These are phyloP conservation scores for Tremellales sp. DNA, from an alignment of 1,284 basidiomycete species.

Conservation along the genomic window DNA sequence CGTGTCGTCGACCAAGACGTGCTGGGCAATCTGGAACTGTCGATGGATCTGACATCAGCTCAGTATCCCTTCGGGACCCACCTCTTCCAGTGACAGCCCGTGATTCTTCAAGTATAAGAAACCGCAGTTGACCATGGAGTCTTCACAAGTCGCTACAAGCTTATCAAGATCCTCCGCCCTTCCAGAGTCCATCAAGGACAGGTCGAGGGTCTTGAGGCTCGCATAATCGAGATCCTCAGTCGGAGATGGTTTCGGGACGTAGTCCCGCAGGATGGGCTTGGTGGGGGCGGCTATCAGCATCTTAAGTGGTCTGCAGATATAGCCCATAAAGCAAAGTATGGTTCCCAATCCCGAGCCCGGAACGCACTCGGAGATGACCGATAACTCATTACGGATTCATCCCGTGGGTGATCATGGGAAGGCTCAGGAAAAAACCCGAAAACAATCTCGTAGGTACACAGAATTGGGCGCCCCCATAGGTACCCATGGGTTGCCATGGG, in stretches of 20 bases:
- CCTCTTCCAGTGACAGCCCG: slow-evolving; percentile 25
- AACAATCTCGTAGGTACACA: too few species aligned
- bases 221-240: slow-evolving; percentile 21
- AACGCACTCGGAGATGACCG: too few species aligned
- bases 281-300: background rate
- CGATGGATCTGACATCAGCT: slow-evolving; percentile 7
- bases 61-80: slow-evolving; percentile 2
- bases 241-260: slow-evolving; percentile 23
- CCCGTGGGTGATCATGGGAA: too few species aligned
- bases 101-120: slow-evolving; percentile 26
- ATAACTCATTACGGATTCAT: too few species aligned
- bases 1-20: slow-evolving; percentile 15
- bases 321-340: too few species aligned
- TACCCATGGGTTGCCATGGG: too few species aligned
- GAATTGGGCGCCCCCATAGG: too few species aligned
- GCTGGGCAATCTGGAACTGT: slow-evolving; percentile 24
- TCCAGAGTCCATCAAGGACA: slow-evolving; percentile 15
- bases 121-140: too few species aligned
- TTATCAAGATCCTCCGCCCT: slow-evolving; percentile 4
- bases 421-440: too few species aligned
- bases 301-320: too few species aligned
- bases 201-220: slow-evolving; percentile 22
- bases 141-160: too few species aligned
- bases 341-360: too few species aligned
- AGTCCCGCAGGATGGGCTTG: slow-evolving; percentile 10